A percentile compares a stretch with the other conserved stretches of the same genome.
Evolutionary conservation across 1,284 basidiomycete species (phyloP).

Genomic region (Trametes versicolor): DNA sequence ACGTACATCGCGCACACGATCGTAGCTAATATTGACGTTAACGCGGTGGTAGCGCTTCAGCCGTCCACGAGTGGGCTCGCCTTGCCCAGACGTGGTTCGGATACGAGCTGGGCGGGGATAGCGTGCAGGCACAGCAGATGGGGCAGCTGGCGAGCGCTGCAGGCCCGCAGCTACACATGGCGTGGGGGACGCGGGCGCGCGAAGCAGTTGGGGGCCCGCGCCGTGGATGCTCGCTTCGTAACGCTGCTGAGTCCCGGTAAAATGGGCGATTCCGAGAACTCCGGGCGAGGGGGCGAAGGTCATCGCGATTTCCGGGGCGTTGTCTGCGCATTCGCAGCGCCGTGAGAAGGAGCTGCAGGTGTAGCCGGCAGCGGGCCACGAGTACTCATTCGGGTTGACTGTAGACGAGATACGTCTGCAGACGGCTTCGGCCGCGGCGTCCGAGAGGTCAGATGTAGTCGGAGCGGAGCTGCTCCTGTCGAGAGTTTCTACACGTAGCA

Average conservation of each 20-base stretch:
- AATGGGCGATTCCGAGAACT: background rate
- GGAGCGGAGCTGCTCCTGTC: background rate
- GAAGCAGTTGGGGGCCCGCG: constrained; percentile 47
- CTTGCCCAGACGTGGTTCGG: constrained; percentile 61
- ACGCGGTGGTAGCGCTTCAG: constrained; percentile 50
- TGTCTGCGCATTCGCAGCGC: constrained; percentile 4
- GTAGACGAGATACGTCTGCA: background rate
- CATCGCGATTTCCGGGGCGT: background rate
- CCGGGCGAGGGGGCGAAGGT: background rate
- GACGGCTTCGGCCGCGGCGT: background rate
- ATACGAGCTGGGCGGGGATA: constrained; percentile 65
- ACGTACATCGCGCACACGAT: background rate
- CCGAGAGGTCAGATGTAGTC: background rate
- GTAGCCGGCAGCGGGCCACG: constrained; percentile 8
- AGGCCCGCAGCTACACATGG: constrained; percentile 52
- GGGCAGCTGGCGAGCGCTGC: constrained; percentile 37
- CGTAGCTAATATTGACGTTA: background rate
- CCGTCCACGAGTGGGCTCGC: constrained; percentile 57
- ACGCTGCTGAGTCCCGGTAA: background rate
- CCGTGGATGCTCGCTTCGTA: constrained; percentile 15
- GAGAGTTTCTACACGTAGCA: background rate
- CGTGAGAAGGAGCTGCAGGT: constrained; percentile 7
- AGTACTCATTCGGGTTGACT: constrained; percentile 19
- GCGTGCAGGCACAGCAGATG: constrained; percentile 55
- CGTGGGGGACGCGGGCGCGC: constrained; percentile 55